Evolutionary conservation across 2,329 filamentous ascomycete species (phyloP).

Genomic region (Graphium sp.): DNA sequence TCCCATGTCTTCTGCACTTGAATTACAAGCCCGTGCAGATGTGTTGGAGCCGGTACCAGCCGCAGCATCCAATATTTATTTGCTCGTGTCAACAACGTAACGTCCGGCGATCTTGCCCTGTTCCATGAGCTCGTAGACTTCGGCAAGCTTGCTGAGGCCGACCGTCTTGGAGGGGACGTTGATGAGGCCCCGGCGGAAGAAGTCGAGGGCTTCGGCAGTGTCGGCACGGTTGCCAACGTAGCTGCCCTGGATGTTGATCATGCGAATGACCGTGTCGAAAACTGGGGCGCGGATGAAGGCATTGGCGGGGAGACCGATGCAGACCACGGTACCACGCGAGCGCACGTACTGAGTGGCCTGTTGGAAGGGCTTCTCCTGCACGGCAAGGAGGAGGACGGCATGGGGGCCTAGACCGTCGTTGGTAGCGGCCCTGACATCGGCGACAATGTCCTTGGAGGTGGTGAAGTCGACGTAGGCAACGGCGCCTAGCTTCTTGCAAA

Average conservation of each 20-base stretch:
- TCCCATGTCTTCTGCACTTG: too few species aligned
- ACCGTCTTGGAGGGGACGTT: constrained; percentile 75
- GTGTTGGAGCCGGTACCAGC: too few species aligned
- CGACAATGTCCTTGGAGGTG: constrained; percentile 59
- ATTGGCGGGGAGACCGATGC: constrained; percentile 72
- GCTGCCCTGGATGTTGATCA: constrained; percentile 83
- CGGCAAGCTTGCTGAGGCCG: constrained; percentile 61
- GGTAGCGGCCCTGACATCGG: constrained; percentile 69
- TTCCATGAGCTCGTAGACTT: constrained; percentile 64
- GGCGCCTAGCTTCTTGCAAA: constrained; percentile 56
- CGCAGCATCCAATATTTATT: too few species aligned
- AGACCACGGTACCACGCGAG: constrained; percentile 65
- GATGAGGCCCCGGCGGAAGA: constrained; percentile 71
- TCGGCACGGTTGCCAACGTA: constrained; percentile 92
- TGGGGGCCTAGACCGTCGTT: constrained; percentile 71
- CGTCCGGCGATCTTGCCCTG: constrained; percentile 58
- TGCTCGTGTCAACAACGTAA: constrained; percentile 62
- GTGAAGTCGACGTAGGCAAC: constrained; percentile 65
- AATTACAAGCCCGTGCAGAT: too few species aligned
- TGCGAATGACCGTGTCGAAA: constrained; percentile 74
- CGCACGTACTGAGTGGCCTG: constrained; percentile 83
- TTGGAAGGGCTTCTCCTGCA: constrained; percentile 84
- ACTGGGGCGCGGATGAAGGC: constrained; percentile 72
- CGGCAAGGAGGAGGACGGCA: constrained; percentile 74
- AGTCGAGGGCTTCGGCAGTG: constrained; percentile 76